Evolutionary conservation across 78 protist genomes (phyloP).

Genomic region (Dictyostelium intermedium): DNA sequence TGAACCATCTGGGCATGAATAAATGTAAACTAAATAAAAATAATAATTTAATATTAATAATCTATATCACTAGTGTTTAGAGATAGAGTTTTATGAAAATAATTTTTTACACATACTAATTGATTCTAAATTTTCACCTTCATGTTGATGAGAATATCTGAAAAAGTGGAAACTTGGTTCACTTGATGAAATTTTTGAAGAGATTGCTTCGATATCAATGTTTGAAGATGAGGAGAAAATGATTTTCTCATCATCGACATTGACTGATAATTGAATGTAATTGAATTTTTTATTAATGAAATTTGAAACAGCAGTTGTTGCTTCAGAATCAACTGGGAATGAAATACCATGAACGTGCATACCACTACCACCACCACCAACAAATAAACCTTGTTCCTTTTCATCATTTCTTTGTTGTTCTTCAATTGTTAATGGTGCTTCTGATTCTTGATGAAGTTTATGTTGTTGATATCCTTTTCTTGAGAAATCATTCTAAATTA

Average conservation of each 20-base stretch:
- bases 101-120: not conserved
- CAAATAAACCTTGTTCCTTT: slow-evolving; percentile 64
- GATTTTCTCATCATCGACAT: slow-evolving; percentile 63
- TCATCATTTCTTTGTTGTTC: slow-evolving; percentile 75
- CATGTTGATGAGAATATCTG: slow-evolving; percentile 68
- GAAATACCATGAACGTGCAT: slow-evolving; percentile 83
- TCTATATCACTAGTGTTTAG: too few species aligned
- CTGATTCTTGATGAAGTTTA: slow-evolving; percentile 50
- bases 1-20: slow-evolving; percentile 88
- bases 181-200: not conserved
- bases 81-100: too few species aligned
- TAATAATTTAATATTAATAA: not conserved
- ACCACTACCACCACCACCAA: slow-evolving; percentile 69
- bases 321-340: slow-evolving; percentile 78
- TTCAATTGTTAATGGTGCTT: slow-evolving; percentile 78
- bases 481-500: slow-evolving; percentile 66
- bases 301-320: slow-evolving; percentile 35
- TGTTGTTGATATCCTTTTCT: slow-evolving; percentile 63
- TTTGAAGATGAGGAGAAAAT: not conserved
- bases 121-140: slow-evolving; percentile 56
- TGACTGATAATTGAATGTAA: slow-evolving; percentile 48
- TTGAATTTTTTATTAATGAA: slow-evolving; percentile 24
- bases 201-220: slow-evolving; percentile 1
- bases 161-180: slow-evolving; percentile 86
- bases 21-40: slow-evolving; percentile 42